Conservation (phyloP, 495 filamentous ascomycete species). For the Xylaria bambusicola region DNA sequence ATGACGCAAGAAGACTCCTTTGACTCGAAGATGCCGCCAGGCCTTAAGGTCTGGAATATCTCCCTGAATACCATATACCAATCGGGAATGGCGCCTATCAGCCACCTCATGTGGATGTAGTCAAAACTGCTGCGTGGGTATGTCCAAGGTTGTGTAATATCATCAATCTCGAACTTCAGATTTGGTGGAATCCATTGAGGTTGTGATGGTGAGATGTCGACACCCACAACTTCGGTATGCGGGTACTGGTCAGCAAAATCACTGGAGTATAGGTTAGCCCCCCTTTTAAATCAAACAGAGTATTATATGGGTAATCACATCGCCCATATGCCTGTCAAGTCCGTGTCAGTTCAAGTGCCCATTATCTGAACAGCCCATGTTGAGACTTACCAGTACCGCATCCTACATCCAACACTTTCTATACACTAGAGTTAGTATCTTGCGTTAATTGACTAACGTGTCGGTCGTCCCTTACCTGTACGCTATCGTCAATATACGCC, state of each 20-base stretch:
- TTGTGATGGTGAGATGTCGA: slow-evolving; percentile 57
- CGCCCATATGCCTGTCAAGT: slow-evolving; percentile 39
- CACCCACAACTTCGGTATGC: slow-evolving; percentile 53
- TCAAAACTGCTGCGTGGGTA: slow-evolving; percentile 51
- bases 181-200: slow-evolving; percentile 53
- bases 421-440: background rate
- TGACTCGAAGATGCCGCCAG: slow-evolving; percentile 48
- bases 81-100: slow-evolving; percentile 58
- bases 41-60: slow-evolving; percentile 29
- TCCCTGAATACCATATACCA: slow-evolving; percentile 49
- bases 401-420: slow-evolving; percentile 41
- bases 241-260: slow-evolving; percentile 63
- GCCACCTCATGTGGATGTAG: slow-evolving; percentile 60
- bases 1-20: slow-evolving; percentile 46
- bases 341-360: background rate
- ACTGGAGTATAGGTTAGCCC: slow-evolving; percentile 24
- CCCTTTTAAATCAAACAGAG: background rate
- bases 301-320: slow-evolving; percentile 28
- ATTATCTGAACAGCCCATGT: background rate
- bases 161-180: slow-evolving; percentile 58
- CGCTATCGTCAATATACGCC: slow-evolving; percentile 32
- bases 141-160: slow-evolving; percentile 52
- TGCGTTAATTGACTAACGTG: background rate
- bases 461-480: slow-evolving; percentile 27
- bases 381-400: slow-evolving; percentile 38